These are phyloP conservation scores for Umbilicus rupestris DNA, from an alignment of 164 flowering plant genomes.

Conservation along the genomic window DNA sequence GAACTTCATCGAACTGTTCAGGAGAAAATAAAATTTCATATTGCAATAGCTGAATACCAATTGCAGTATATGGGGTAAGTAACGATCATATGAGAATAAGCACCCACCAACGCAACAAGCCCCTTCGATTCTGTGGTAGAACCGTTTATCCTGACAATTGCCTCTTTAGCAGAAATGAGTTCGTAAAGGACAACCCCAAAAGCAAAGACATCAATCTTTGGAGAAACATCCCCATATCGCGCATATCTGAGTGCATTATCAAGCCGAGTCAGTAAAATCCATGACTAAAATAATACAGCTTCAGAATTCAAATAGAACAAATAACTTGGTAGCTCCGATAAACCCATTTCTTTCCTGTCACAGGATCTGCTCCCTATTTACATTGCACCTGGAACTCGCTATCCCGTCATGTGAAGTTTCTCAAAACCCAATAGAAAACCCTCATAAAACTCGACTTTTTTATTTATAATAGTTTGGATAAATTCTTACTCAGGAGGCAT, in stretches of 20 bases:
- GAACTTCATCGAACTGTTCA: slow-evolving; percentile 66
- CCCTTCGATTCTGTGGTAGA: slow-evolving; percentile 49
- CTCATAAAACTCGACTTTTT: background rate
- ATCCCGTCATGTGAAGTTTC: background rate
- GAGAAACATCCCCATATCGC: slow-evolving; percentile 73
- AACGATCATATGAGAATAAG: background rate
- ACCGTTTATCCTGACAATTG: slow-evolving; percentile 47
- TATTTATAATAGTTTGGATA: background rate
- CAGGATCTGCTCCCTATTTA: too few relatives aligned
- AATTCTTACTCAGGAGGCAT: slow-evolving; percentile 90
- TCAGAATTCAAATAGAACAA: background rate
- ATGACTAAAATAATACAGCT: background rate
- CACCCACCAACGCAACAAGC: slow-evolving; percentile 61
- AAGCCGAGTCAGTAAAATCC: background rate
- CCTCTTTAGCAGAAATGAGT: slow-evolving; percentile 79
- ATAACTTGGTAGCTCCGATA: too few relatives aligned
- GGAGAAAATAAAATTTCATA: background rate
- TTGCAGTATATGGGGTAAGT: background rate
- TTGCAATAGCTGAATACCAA: background rate
- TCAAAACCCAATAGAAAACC: background rate
- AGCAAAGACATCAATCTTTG: slow-evolving; percentile 91
- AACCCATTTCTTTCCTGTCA: too few relatives aligned
- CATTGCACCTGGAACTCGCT: background rate
- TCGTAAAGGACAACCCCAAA: slow-evolving; percentile 90
- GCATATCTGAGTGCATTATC: slow-evolving; percentile 53